These are phyloP conservation scores for Linnemannia elongata DNA, from an alignment of 192 early-diverging fungal species.

Conservation along the genomic window DNA sequence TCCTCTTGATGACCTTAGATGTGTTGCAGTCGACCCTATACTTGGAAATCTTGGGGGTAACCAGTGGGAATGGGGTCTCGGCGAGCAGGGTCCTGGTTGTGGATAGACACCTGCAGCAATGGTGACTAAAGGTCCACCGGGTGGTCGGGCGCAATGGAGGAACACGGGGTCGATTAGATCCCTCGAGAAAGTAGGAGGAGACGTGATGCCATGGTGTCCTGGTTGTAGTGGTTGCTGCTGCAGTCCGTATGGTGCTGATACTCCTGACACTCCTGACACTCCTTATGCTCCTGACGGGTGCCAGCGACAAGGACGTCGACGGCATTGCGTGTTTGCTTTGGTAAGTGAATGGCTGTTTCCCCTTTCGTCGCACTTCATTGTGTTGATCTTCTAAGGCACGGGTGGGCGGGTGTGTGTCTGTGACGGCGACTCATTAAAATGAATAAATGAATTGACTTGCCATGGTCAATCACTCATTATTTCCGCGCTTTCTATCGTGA, in stretches of 20 bases:
- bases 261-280: background rate
- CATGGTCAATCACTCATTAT: too few species aligned
- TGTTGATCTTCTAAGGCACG: background rate
- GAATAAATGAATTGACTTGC: too few species aligned
- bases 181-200: background rate
- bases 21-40: conserved; percentile 21
- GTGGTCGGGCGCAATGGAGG: background rate
- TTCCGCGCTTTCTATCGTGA: background rate
- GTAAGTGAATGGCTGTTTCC: background rate
- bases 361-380: background rate
- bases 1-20: conserved; percentile 9
- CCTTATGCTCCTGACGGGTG: conserved; percentile 1
- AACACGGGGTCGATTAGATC: background rate
- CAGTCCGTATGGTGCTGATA: background rate
- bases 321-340: background rate
- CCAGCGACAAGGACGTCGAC: conserved; percentile 4
- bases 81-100: background rate
- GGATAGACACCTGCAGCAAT: background rate
- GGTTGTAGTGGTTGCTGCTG: background rate
- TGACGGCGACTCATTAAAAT: background rate
- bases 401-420: background rate
- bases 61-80: background rate
- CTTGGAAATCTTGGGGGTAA: conserved; percentile 11
- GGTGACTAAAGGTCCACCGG: background rate
- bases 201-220: background rate